phyloP scores from a whole-genome alignment of 805 yeast species.

The Saccharomyces mikatae region DNA sequence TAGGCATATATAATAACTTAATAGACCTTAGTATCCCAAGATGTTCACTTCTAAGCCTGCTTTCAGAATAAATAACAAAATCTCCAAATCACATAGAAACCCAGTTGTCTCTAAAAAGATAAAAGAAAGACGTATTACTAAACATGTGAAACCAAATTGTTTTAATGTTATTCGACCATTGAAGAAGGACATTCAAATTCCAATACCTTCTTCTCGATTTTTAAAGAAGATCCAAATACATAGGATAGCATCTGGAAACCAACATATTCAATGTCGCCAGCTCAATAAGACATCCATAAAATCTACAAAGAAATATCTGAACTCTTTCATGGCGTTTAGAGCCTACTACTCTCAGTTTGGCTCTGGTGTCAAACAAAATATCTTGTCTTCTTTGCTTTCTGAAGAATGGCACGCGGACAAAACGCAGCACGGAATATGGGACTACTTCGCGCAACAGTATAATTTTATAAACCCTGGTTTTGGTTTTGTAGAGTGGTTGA shows the following conservation, averaged over 20 bases:
- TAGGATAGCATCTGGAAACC: neutral
- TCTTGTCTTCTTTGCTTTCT: constrained; percentile 15
- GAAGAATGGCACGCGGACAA: constrained; percentile 14
- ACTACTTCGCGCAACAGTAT: constrained; percentile 1
- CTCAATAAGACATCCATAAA: neutral
- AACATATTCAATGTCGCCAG: neutral
- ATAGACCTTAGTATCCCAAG: neutral
- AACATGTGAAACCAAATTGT: neutral
- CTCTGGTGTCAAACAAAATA: constrained; percentile 16
- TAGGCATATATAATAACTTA: neutral
- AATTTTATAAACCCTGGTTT: neutral
- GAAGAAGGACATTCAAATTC: constrained; percentile 5
- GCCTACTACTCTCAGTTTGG: constrained; percentile 23
- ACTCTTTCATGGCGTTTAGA: constrained; percentile 23
- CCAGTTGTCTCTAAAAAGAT: neutral
- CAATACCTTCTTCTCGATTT: constrained; percentile 8
- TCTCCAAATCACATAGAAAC: neutral
- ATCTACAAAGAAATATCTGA: constrained; percentile 7
- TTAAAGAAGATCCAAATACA: constrained; percentile 5
- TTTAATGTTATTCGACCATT: neutral
- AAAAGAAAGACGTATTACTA: neutral
- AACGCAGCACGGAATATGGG: constrained; percentile 9
- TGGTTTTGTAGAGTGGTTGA: neutral
- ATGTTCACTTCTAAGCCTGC: neutral
- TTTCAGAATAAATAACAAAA: neutral